Percentiles rank a stretch among this genome's conserved stretches.
These are phyloP conservation scores for Abrus pulchellus DNA, from an alignment of 306 rosid genomes.

Conservation along the genomic window DNA sequence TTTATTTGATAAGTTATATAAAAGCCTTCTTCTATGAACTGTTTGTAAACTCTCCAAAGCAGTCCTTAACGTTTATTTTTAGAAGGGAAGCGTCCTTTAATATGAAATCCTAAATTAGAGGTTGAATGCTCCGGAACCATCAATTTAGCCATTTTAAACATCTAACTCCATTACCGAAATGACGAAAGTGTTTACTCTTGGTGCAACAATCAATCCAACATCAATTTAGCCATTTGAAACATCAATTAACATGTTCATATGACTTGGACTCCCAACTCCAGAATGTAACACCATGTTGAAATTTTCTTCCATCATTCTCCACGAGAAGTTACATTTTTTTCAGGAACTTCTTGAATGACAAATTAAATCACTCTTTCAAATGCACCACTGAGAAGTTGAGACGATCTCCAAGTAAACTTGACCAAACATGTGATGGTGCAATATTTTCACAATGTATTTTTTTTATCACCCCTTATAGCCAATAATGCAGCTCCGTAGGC, in stretches of 20 bases:
- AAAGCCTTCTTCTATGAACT: too few species aligned
- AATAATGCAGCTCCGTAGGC: constrained; percentile 93
- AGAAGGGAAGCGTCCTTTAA: too few species aligned
- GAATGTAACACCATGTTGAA: constrained; percentile 22
- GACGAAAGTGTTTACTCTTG: neutral
- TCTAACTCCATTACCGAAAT: neutral
- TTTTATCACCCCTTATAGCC: constrained; percentile 71
- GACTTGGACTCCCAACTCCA: neutral
- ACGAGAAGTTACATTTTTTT: neutral
- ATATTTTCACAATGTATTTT: constrained; percentile 37
- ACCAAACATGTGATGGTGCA: neutral
- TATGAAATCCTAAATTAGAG: too few species aligned
- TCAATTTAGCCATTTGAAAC: too few species aligned
- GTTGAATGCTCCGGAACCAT: neutral
- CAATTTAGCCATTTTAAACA: neutral
- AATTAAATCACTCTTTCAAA: neutral
- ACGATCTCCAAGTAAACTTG: too few species aligned
- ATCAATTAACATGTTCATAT: neutral
- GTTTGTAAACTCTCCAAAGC: too few species aligned
- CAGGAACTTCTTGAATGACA: neutral
- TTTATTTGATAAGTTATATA: too few species aligned
- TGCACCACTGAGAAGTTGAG: too few species aligned
- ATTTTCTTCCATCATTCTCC: neutral
- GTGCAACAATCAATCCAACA: too few species aligned
- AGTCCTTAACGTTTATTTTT: too few species aligned